phyloP scores from a whole-genome alignment of 257 asterid species.

The Solanum clarkiae region DNA sequence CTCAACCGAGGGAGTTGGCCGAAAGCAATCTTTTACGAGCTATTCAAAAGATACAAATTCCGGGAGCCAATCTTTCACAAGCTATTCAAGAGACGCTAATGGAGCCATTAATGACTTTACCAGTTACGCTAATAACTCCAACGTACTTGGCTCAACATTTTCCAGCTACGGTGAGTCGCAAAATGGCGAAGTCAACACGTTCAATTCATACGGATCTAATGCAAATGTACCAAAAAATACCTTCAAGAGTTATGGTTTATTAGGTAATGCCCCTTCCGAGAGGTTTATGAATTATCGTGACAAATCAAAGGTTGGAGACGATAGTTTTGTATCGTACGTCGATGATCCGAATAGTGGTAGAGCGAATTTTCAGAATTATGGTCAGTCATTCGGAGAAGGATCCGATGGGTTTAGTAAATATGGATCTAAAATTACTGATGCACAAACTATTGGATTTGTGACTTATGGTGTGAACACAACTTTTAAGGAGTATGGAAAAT shows the following conservation, averaged over 20 bases:
- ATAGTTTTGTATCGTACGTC: constrained; percentile 47
- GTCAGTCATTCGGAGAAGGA: constrained; percentile 61
- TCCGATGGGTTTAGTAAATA: constrained; percentile 55
- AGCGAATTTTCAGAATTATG: constrained; percentile 43
- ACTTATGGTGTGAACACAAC: constrained; percentile 50
- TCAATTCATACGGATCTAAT: constrained; percentile 43
- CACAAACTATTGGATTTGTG: constrained; percentile 26
- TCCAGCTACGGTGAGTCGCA: constrained; percentile 40
- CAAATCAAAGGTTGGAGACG: constrained; percentile 68
- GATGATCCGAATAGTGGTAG: constrained; percentile 42
- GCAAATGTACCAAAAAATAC: constrained; percentile 44
- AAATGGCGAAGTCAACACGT: constrained; percentile 39
- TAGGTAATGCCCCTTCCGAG: constrained; percentile 48
- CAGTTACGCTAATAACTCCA: constrained; percentile 46
- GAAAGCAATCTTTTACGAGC: constrained; percentile 29
- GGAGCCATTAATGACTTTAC: constrained; percentile 47
- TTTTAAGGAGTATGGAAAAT: constrained; percentile 46
- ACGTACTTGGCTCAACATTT: constrained; percentile 53
- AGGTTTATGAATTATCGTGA: constrained; percentile 53
- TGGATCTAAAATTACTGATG: constrained; percentile 39
- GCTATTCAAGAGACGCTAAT: constrained; percentile 60
- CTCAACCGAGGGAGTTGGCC: constrained; percentile 45
- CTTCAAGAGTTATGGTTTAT: constrained; percentile 46
- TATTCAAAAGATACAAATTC: constrained; percentile 42
- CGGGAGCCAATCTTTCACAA: constrained; percentile 43